Evolutionary conservation across 768 basidiomycete species (phyloP).

Genomic region (Exidia glandulosa): DNA sequence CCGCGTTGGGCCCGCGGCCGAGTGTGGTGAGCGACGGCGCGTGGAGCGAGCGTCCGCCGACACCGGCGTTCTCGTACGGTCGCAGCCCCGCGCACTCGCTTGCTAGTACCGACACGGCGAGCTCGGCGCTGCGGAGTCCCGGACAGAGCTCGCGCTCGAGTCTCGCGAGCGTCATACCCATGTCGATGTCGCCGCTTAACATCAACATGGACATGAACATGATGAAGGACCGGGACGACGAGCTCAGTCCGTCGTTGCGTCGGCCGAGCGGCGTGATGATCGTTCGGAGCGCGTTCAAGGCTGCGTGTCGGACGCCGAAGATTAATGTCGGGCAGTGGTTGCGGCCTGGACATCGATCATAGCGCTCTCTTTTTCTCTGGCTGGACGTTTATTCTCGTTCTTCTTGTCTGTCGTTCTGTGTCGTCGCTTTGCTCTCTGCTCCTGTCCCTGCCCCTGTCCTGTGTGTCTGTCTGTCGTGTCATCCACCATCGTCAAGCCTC

Average conservation of each 20-base stretch:
- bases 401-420: too few species aligned
- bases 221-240: background rate
- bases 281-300: background rate
- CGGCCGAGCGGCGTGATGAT: background rate
- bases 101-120: background rate
- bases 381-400: background rate
- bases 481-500: background rate
- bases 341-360: background rate
- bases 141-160: background rate
- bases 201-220: background rate
- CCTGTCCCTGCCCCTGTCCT: background rate
- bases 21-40: background rate
- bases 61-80: background rate
- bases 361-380: background rate
- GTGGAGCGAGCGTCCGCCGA: background rate
- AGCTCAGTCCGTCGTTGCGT: background rate
- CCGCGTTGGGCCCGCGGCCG: background rate
- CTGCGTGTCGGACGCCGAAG: background rate
- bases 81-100: background rate
- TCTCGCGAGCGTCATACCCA: background rate
- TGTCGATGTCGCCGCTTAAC: background rate
- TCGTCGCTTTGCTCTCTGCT: background rate
- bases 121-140: background rate
- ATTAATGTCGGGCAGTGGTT: background rate
- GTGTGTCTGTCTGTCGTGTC: background rate